A percentile compares a stretch with the other conserved stretches of the same genome.
These are phyloP conservation scores for Physcomitrellopsis africana DNA, from an alignment of 225 moss, liverwort and hornwort genomes.

Conservation along the genomic window DNA sequence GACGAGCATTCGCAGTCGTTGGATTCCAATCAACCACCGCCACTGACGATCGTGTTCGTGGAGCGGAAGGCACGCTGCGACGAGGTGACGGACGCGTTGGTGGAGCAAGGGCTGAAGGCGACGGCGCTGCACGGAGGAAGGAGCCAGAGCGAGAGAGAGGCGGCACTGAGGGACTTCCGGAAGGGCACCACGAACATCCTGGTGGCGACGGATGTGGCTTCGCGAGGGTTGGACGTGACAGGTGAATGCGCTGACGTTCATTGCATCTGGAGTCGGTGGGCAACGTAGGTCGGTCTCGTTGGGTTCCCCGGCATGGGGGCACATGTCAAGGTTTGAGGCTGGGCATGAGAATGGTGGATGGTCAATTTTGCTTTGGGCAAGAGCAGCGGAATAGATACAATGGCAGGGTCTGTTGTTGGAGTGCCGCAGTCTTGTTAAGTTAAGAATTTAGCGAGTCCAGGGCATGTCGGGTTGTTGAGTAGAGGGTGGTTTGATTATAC, in stretches of 20 bases:
- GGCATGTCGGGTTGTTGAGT: too few relatives aligned
- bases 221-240: constrained; percentile 96
- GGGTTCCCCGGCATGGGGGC: too few relatives aligned
- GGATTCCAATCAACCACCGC: constrained; percentile 74
- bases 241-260: constrained; percentile 37
- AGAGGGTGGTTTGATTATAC: too few relatives aligned
- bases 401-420: too few relatives aligned
- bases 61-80: constrained; percentile 98
- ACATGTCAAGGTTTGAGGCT: too few relatives aligned
- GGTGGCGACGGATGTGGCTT: constrained; percentile 97
- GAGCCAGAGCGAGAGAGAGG: constrained; percentile 94
- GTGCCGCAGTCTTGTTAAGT: too few relatives aligned
- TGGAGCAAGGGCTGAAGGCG: constrained; percentile 95
- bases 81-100: constrained; percentile 89
- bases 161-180: constrained; percentile 86
- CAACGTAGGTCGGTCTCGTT: too few relatives aligned
- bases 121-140: constrained; percentile 95
- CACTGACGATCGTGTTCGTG: constrained; percentile 93
- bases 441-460: too few relatives aligned
- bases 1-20: constrained; percentile 86
- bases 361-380: too few relatives aligned
- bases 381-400: too few relatives aligned
- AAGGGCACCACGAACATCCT: constrained; percentile 89
- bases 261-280: too few relatives aligned
- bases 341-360: too few relatives aligned